Evolutionary conservation across 352 stramenopile genomes (phyloP).

Genomic region (Globisporangium solare): DNA sequence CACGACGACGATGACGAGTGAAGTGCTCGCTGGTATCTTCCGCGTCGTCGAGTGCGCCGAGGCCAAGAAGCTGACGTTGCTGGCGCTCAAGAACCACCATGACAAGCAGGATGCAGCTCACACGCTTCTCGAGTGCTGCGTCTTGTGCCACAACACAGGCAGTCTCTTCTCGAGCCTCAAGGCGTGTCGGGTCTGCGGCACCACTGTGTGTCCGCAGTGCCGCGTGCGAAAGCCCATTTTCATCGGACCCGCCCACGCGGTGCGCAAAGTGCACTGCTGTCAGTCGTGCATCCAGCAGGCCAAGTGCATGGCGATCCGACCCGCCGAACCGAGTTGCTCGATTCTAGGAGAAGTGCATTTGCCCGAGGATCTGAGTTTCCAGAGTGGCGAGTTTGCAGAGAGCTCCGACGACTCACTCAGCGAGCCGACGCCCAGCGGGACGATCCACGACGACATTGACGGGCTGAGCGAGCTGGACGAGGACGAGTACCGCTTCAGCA

Average conservation of each 20-base stretch:
- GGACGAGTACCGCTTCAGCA: constrained; percentile 11
- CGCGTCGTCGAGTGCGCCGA: constrained; percentile 35
- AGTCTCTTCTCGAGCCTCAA: constrained; percentile 15
- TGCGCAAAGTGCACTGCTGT: constrained; percentile 24
- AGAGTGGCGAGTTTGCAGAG: not conserved
- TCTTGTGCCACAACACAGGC: constrained; percentile 16
- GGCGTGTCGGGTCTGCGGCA: constrained; percentile 22
- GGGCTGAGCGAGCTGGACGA: constrained; percentile 7
- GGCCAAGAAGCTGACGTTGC: constrained; percentile 51
- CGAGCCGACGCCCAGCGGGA: not conserved
- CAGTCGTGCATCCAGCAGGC: constrained; percentile 29
- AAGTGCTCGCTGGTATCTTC: constrained; percentile 32
- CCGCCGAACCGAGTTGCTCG: constrained; percentile 12
- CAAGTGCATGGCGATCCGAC: constrained; percentile 17
- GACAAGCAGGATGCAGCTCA: not conserved
- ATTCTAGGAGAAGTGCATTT: constrained; percentile 13
- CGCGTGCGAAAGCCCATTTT: constrained; percentile 28
- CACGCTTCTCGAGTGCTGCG: constrained; percentile 5
- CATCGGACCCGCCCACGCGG: constrained; percentile 16
- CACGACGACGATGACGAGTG: constrained; percentile 22
- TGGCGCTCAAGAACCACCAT: constrained; percentile 18
- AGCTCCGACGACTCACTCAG: constrained; percentile 3
- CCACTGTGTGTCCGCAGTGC: constrained; percentile 18
- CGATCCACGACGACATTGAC: constrained; percentile 3
- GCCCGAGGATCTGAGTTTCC: not conserved